Evolutionary conservation across 257 asterid genomes (phyloP), one percentile per base, ranked within the genome.

Genomic region (Petunia axillaris): DNA sequence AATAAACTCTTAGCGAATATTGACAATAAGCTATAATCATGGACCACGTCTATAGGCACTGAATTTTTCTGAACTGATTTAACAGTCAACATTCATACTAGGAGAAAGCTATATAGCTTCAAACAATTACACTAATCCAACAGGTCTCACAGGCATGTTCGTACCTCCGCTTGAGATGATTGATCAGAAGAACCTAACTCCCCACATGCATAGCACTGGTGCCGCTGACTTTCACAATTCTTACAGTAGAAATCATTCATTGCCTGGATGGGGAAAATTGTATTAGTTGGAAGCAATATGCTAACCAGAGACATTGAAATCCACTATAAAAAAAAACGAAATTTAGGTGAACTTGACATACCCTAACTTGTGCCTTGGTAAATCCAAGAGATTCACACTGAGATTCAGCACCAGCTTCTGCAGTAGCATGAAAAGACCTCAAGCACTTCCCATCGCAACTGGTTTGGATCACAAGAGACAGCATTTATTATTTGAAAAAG

Each of bases 361-460:
- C 98, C 65, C 86, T 89, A 60, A 84, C 53, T 82, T 91, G 88
- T 67, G 78, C 93, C 14, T 82, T 80, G 52, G 93, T 84, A 46
- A 87, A 88, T 79, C 90, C 89, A 87, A 94, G 88, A 83, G 97
- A 90, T 57, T 71, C 82, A 73, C 98, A 94, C 6, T 62, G 65
- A 39, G 97, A 88, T 25, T 90, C 92, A 3, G 59, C 86, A 70
- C 97, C 97, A 82, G 86, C 92, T 81, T 85, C 86, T 65, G 25
- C 58, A 39, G 94, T 93, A 68, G 94, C 88, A 86, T 94, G 98
- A 83, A 94, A 94, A 79, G 98, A 89, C 90, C 98, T 88, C 91
- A 94, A 81, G 88, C 98, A 94, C 89, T 86, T 94, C 50, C 98
- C 98, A 37, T 93, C 97, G 48, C 98, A 94, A 65, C 97, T 94